Conservation (phyloP, 495 filamentous ascomycete species). For the Daldinia grandis region DNA sequence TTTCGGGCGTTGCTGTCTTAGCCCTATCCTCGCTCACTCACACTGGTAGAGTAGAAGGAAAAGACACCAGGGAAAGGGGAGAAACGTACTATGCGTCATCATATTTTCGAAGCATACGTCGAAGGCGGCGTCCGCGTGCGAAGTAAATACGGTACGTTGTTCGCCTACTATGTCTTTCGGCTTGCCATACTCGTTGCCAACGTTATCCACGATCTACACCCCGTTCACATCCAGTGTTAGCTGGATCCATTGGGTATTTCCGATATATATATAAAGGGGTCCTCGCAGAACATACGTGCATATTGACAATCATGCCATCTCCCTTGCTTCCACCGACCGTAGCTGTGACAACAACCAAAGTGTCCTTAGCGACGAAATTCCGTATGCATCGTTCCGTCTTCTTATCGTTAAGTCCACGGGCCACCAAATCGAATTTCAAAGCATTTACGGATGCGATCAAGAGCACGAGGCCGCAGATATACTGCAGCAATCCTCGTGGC, state of each 20-base stretch:
- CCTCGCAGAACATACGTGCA: constrained; percentile 77
- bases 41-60: constrained; percentile 12
- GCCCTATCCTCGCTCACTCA: constrained; percentile 21
- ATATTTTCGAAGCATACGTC: constrained; percentile 97
- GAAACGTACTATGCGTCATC: constrained; percentile 67
- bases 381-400: constrained; percentile 88
- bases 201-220: constrained; percentile 88
- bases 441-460: constrained; percentile 72
- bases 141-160: constrained; percentile 91
- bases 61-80: background rate
- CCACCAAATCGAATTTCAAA: constrained; percentile 92
- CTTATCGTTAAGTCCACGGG: constrained; percentile 67
- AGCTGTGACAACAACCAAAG: constrained; percentile 97
- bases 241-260: background rate
- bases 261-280: background rate
- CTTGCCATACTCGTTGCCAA: constrained; percentile 93
- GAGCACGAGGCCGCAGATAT: constrained; percentile 57
- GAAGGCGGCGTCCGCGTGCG: constrained; percentile 92
- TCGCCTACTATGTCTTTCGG: constrained; percentile 93
- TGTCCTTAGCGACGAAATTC: constrained; percentile 93
- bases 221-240: constrained; percentile 15
- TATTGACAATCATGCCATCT: constrained; percentile 92
- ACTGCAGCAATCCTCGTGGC: constrained; percentile 53
- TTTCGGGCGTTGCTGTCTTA: constrained; percentile 30
- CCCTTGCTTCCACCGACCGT: constrained; percentile 84